Conservation (phyloP, 352 stramenopile genomes). For the Nothophytophthora sp. region DNA sequence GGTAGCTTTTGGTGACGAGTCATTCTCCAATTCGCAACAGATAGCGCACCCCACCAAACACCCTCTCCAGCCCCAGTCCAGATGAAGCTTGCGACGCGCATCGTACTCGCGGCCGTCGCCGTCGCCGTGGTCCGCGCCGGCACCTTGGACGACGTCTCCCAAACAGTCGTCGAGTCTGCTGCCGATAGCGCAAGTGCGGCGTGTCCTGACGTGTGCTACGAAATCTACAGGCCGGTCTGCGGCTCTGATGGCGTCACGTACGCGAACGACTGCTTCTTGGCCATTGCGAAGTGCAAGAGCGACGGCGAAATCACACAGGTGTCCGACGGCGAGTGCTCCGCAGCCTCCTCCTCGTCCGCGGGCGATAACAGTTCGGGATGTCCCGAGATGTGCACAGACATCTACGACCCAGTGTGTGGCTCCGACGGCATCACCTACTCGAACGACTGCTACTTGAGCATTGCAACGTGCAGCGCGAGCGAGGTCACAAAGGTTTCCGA, state of each 20-base stretch:
- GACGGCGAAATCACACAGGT: slow-evolving; percentile 16
- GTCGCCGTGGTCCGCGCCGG: slow-evolving; percentile 15
- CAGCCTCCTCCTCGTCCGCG: neutral
- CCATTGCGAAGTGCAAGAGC: slow-evolving; percentile 29
- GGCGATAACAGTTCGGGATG: no score
- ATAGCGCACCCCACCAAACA: no score
- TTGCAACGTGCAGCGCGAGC: slow-evolving; percentile 31
- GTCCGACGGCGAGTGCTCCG: slow-evolving; percentile 15
- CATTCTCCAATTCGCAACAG: slow-evolving; percentile 33
- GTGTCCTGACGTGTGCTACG: slow-evolving; percentile 35
- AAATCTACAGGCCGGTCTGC: slow-evolving; percentile 31
- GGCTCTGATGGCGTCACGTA: slow-evolving; percentile 40
- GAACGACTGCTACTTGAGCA: slow-evolving; percentile 30
- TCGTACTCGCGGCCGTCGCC: slow-evolving; percentile 25
- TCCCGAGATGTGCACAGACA: slow-evolving; percentile 24
- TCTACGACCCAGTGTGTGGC: slow-evolving; percentile 37
- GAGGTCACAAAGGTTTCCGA: slow-evolving; percentile 12
- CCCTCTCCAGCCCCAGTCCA: slow-evolving; percentile 3
- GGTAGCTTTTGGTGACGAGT: no score
- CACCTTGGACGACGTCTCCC: slow-evolving; percentile 27
- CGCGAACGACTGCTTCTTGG: slow-evolving; percentile 33
- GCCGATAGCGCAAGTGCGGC: slow-evolving; percentile 1
- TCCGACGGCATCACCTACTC: slow-evolving; percentile 48
- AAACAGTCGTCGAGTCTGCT: slow-evolving; percentile 17
- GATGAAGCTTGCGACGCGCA: slow-evolving; percentile 24